Conservation (phyloP, 441 rosid species). For the Jatropha podagrica region DNA sequence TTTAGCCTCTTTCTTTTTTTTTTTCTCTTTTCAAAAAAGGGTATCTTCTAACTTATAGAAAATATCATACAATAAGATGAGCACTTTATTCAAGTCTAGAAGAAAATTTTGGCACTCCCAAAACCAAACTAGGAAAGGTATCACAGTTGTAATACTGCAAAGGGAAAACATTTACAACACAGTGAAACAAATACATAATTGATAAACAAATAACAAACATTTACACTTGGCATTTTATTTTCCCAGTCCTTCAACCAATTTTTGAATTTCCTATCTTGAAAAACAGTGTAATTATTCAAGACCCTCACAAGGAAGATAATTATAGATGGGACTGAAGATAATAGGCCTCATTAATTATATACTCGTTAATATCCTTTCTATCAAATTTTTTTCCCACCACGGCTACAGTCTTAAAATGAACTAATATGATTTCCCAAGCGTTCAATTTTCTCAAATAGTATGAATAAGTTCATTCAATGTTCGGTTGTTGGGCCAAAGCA, state of each 20-base stretch:
- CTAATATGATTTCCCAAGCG: not conserved
- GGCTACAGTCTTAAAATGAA: constrained; percentile 3
- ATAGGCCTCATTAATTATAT: not conserved
- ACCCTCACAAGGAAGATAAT: too few species aligned
- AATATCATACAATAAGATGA: not conserved
- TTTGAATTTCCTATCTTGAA: not conserved
- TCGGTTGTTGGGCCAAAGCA: constrained; percentile 6
- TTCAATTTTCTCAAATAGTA: not conserved
- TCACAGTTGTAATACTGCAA: not conserved
- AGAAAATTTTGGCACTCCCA: not conserved
- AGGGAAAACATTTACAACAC: not conserved
- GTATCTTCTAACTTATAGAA: too few species aligned
- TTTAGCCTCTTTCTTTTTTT: not conserved
- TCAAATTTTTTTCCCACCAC: not conserved
- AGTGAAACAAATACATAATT: not conserved
- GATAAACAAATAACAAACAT: not conserved
- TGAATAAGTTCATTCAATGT: not conserved
- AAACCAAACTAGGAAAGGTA: too few species aligned
- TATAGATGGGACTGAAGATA: not conserved
- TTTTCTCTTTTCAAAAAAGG: too few species aligned
- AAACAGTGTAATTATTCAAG: not conserved
- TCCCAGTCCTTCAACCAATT: not conserved
- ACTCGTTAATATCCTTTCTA: not conserved
- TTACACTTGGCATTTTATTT: not conserved
- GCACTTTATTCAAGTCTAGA: not conserved